These are phyloP conservation scores for Acanthamoeba castellanii DNA, from an alignment of 208 protist species.

Conservation along the genomic window DNA sequence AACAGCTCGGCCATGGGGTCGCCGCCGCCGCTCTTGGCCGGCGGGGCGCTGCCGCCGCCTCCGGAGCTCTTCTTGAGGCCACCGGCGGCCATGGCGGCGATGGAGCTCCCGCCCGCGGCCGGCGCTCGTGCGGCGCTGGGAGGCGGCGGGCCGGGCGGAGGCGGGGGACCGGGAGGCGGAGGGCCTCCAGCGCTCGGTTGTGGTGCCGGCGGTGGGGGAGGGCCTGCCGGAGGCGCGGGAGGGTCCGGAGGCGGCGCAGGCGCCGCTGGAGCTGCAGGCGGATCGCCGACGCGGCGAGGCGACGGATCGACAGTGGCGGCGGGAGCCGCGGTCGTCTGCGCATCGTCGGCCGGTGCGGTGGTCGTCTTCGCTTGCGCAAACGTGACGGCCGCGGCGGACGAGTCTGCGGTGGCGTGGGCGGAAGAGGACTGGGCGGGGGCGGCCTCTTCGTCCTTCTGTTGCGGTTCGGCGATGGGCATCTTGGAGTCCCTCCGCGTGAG, in stretches of 20 bases:
- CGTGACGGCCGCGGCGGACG: neutral
- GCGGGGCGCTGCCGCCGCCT: neutral
- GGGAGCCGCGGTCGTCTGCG: neutral
- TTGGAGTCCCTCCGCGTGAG: neutral
- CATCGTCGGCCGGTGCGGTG: neutral
- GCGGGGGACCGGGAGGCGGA: too few species aligned
- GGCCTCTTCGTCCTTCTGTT: neutral
- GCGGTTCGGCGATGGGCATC: neutral
- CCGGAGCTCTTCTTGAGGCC: slow-evolving; percentile 14
- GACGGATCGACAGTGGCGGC: neutral
- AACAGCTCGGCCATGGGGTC: neutral
- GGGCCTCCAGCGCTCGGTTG: too few species aligned
- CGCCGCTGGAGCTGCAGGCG: neutral
- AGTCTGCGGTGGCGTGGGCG: neutral
- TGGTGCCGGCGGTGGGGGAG: neutral
- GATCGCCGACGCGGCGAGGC: neutral
- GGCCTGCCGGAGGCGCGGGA: neutral
- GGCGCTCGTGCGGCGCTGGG: neutral
- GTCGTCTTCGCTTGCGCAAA: neutral
- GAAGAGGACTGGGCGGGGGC: neutral
- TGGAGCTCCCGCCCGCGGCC: neutral
- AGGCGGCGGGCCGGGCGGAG: neutral
- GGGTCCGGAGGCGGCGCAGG: neutral
- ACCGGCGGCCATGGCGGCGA: slow-evolving; percentile 1
- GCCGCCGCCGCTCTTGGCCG: neutral